These are phyloP conservation scores for Phyllosticta citribraziliensis DNA, from an alignment of 2,329 filamentous ascomycete genomes.

Conservation along the genomic window DNA sequence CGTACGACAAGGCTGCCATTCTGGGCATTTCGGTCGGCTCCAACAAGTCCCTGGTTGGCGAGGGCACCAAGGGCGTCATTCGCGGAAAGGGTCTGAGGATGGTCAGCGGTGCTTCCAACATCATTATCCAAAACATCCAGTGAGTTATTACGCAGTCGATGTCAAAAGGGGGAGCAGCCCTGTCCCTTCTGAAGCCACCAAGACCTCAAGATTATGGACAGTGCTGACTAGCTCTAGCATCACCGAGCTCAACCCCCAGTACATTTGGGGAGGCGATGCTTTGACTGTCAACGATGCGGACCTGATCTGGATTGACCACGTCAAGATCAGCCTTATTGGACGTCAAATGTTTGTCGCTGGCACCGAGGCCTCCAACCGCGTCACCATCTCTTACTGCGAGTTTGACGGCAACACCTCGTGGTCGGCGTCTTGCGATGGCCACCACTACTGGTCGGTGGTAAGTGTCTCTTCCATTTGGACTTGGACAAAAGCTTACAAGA, in stretches of 20 bases:
- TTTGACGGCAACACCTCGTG: conserved; percentile 46
- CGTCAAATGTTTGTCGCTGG: conserved; percentile 54
- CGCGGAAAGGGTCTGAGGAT: conserved; percentile 48
- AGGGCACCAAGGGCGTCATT: conserved; percentile 45
- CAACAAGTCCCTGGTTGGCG: conserved; percentile 50
- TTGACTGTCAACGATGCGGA: conserved; percentile 23
- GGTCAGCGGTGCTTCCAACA: conserved; percentile 35
- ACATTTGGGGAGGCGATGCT: conserved; percentile 27
- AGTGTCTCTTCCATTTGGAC: no score
- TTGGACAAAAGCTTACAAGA: no score
- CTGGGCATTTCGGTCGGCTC: conserved; percentile 43
- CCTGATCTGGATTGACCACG: conserved; percentile 15
- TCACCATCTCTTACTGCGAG: conserved; percentile 52
- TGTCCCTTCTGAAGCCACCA: no score
- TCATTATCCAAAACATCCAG: conserved; percentile 39
- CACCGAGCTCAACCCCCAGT: conserved; percentile 30
- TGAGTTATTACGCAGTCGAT: not conserved
- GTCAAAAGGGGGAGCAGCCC: no score
- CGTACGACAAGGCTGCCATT: conserved; percentile 43
- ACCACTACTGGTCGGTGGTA: conserved; percentile 49
- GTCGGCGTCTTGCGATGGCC: conserved; percentile 48
- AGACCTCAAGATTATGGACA: not conserved
- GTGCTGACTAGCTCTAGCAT: conserved; percentile 22
- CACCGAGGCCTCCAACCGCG: conserved; percentile 41
- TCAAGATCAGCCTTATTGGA: conserved; percentile 45